These are phyloP conservation scores for Leptographium radiaticola DNA, from an alignment of 2,329 filamentous ascomycete genomes.

Conservation along the genomic window DNA sequence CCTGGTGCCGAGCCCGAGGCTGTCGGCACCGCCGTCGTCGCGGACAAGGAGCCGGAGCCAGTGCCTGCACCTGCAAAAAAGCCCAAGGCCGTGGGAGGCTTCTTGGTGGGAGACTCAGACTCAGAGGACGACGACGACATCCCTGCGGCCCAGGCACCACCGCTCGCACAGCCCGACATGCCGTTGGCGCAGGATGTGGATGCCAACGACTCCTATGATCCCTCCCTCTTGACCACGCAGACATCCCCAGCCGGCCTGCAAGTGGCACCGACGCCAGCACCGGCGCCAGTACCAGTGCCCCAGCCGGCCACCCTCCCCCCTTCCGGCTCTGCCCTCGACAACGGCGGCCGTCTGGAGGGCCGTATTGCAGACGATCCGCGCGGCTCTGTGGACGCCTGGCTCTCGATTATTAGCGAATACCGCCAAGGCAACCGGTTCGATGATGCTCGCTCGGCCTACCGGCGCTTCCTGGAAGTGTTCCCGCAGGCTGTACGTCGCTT, in stretches of 20 bases:
- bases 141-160: conserved; percentile 1
- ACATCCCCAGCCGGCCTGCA: neutral
- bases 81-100: conserved; percentile 46
- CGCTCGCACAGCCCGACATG: conserved; percentile 2
- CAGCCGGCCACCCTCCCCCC: conserved; percentile 11
- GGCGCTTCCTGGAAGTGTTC: conserved; percentile 77
- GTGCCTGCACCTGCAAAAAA: conserved; percentile 28
- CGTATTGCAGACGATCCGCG: conserved; percentile 85
- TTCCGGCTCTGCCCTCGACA: conserved; percentile 40
- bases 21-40: neutral
- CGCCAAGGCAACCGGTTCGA: conserved; percentile 71
- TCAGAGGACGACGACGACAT: conserved; percentile 34
- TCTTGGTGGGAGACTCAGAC: conserved; percentile 47
- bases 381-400: conserved; percentile 86
- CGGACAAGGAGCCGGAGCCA: conserved; percentile 14
- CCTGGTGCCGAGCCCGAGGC: neutral
- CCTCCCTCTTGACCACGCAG: conserved; percentile 10
- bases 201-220: conserved; percentile 19
- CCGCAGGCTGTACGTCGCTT: conserved; percentile 68
- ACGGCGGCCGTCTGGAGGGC: conserved; percentile 71
- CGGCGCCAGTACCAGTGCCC: conserved; percentile 8
- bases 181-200: conserved; percentile 13
- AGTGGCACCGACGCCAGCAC: conserved; percentile 14
- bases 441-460: conserved; percentile 66
- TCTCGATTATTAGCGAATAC: conserved; percentile 74